Percentiles rank a stretch among this genome's conserved stretches.
Evolutionary conservation across 2,329 filamentous ascomycete species (phyloP).

Genomic region (Exserohilum rostratum): DNA sequence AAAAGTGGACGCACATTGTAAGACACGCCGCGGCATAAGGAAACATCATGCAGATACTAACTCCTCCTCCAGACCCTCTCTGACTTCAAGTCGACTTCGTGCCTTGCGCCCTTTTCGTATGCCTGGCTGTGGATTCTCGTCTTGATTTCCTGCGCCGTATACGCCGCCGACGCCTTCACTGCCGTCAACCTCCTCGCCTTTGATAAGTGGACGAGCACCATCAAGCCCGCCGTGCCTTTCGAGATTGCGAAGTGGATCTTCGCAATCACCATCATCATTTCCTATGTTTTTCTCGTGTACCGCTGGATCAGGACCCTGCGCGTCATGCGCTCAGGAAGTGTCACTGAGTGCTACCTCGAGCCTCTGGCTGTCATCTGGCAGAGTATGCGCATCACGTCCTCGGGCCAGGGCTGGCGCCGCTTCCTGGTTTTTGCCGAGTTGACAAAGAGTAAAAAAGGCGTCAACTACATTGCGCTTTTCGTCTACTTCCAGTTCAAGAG

Average conservation of each 20-base stretch:
- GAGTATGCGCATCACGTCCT: constrained; percentile 72
- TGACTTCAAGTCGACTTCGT: constrained; percentile 86
- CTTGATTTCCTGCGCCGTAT: constrained; percentile 79
- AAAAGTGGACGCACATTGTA: constrained; percentile 90
- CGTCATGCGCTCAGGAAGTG: constrained; percentile 82
- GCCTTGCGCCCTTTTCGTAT: constrained; percentile 79
- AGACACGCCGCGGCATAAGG: constrained; percentile 37
- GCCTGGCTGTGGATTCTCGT: constrained; percentile 82
- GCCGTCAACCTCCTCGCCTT: constrained; percentile 90
- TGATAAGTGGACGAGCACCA: constrained; percentile 83
- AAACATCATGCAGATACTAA: constrained; percentile 25
- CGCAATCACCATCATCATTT: constrained; percentile 87
- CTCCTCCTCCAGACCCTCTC: constrained; percentile 48
- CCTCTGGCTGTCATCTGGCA: constrained; percentile 83
- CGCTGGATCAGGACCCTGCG: constrained; percentile 80
- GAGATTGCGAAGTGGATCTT: constrained; percentile 93
- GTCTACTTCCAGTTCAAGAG: constrained; percentile 82
- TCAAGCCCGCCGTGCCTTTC: constrained; percentile 78
- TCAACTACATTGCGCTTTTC: constrained; percentile 88
- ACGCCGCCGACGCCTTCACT: constrained; percentile 89
- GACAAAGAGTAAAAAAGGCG: constrained; percentile 89
- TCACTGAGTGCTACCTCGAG: constrained; percentile 91
- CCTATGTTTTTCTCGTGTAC: constrained; percentile 79
- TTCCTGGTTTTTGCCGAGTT: constrained; percentile 92
- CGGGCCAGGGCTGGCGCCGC: constrained; percentile 79